Evolutionary conservation across 305 asterid species (phyloP).

Genomic region (Fraxinus angustifolia): DNA sequence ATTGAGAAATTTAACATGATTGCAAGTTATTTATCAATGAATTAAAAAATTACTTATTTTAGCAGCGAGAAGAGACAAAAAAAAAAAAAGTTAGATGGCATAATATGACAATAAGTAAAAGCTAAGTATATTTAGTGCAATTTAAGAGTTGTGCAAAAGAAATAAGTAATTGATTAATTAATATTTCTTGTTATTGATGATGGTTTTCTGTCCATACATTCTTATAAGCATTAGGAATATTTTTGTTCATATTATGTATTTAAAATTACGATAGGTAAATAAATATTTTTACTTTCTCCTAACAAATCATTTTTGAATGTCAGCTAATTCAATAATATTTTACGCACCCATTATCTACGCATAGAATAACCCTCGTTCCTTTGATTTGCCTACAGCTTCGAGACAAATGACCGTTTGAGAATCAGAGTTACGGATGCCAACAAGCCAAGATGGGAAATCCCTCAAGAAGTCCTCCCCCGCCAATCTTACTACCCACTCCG

Average conservation of each 20-base stretch:
- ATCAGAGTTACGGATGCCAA: conserved; percentile 56
- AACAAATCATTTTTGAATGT: neutral
- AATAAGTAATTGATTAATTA: neutral
- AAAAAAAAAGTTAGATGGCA: neutral
- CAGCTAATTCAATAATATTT: neutral
- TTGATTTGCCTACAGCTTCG: conserved; percentile 40
- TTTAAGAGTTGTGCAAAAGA: neutral
- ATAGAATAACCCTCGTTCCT: neutral
- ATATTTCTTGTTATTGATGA: neutral
- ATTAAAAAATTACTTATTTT: neutral
- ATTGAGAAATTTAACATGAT: neutral
- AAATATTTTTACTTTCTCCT: neutral
- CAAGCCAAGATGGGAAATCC: conserved; percentile 74
- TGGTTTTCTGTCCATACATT: neutral
- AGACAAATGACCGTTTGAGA: conserved; percentile 59
- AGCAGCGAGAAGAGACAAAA: neutral
- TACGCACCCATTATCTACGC: too few relatives aligned
- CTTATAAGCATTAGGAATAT: neutral
- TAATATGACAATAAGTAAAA: neutral
- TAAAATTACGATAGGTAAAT: neutral
- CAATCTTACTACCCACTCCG: conserved; percentile 13
- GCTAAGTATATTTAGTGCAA: neutral
- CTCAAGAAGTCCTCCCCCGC: conserved; percentile 48
- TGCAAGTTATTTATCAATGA: neutral
- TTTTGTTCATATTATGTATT: neutral